Conservation (phyloP, 2,329 filamentous ascomycete genomes). For the Dothideomycetidae sp. region DNA sequence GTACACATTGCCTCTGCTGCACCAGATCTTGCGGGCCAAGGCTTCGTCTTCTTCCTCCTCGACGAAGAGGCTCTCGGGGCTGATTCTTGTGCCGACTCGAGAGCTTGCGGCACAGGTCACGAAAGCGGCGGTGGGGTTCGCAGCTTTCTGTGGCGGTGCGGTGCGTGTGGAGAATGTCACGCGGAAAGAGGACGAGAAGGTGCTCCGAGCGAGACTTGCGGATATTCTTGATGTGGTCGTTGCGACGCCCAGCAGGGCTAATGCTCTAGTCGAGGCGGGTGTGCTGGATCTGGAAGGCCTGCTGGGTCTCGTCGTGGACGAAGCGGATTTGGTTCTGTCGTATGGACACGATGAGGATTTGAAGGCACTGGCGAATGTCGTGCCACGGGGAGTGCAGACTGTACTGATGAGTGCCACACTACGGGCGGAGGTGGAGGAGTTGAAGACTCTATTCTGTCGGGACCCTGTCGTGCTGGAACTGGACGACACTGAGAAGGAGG, state of each 20-base stretch:
- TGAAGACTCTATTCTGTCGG: slow-evolving; percentile 75
- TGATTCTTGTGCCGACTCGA: slow-evolving; percentile 86
- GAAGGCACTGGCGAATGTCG: slow-evolving; percentile 57
- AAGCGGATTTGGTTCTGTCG: slow-evolving; percentile 82
- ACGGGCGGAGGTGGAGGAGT: slow-evolving; percentile 68
- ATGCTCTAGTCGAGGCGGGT: slow-evolving; percentile 59
- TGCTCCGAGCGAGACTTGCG: slow-evolving; percentile 73
- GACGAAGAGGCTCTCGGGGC: slow-evolving; percentile 46
- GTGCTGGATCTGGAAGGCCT: slow-evolving; percentile 58
- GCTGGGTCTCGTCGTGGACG: slow-evolving; percentile 73
- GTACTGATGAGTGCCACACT: slow-evolving; percentile 90
- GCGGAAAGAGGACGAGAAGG: slow-evolving; percentile 76
- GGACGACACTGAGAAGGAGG: slow-evolving; percentile 65
- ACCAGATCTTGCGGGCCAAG: slow-evolving; percentile 70
- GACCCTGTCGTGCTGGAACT: slow-evolving; percentile 68
- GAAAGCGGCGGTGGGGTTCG: slow-evolving; percentile 61
- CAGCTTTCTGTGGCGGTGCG: slow-evolving; percentile 72
- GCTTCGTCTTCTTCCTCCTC: slow-evolving; percentile 39
- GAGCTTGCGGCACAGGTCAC: slow-evolving; percentile 88
- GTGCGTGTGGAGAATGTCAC: slow-evolving; percentile 74
- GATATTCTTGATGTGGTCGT: slow-evolving; percentile 81
- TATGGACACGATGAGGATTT: slow-evolving; percentile 92
- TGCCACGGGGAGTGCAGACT: slow-evolving; percentile 78
- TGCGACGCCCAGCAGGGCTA: slow-evolving; percentile 75
- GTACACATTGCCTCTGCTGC: slow-evolving; percentile 78